Base-by-base conservation (phyloP, 129 eudicot genomes). In the Flaveria robusta region DNA sequence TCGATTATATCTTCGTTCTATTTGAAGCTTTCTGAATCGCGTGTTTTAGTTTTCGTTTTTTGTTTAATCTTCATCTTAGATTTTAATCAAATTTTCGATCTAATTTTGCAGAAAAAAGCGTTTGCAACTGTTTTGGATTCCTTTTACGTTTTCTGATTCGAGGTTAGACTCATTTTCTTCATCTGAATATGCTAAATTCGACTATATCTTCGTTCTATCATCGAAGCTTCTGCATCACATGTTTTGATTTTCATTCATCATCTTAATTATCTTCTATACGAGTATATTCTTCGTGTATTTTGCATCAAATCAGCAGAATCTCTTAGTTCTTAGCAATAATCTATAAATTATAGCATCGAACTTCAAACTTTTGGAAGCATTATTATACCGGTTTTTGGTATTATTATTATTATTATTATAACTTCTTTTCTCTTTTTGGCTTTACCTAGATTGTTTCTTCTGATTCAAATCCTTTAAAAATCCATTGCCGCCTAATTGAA, bases 401-500 rank as follows among this genome's bases (percentile, higher is more conserved):
- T 51, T 41, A 73, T 80, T 70, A 70, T 80, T 58, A 70, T 22
- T 18, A 65, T 51, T 41, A 73, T 80, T 70, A 70, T 67, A 79
- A 46, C 63, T 49, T 41, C 9, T 15, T 79, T 71, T 52, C 39
- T 27, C 79, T 74, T 80, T 80, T 80, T 80, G 84, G 79, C 84
- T 29, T 55, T 74, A 66, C 71, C 46, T 16, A 74, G 66, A 14
- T 63, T 65, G 78, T 49, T 46, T 66, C 8, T 66, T 80, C 74
- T 20, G 15, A 68, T 74, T 80, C 50, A 67, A 73, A 66, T 80
- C 68, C 1, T 7, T 80, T 55, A 13, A 26, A 74, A 80, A 54
- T 66, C 66, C 74, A 54, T 80, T 66, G 84, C 79, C 84, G 84
- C 84, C 75, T 74, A 45, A 66, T 37, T 71, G 12, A 34, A 22